These are phyloP conservation scores for Alternaria sp. DNA, from an alignment of 2,329 filamentous ascomycete species.

Conservation along the genomic window DNA sequence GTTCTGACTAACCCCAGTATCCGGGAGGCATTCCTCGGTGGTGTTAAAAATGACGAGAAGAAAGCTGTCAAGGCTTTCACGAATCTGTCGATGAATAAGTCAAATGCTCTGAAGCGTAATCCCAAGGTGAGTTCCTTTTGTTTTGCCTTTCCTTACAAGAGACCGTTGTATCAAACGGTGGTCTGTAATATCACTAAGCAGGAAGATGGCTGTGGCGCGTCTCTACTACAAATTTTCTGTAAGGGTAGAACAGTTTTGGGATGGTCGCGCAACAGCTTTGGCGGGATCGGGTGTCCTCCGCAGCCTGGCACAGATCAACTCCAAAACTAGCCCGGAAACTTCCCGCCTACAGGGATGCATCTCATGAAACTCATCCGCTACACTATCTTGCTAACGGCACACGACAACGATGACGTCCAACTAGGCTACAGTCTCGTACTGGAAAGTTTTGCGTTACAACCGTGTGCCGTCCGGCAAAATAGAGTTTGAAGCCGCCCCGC, in stretches of 20 bases:
- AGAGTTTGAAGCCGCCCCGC: slow-evolving; percentile 17
- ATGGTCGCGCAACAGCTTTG: slow-evolving; percentile 3
- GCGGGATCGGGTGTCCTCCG: slow-evolving; percentile 7
- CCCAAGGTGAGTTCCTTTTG: slow-evolving; percentile 71
- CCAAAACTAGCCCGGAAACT: slow-evolving; percentile 7
- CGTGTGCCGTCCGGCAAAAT: slow-evolving; percentile 12
- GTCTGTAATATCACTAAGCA: not conserved
- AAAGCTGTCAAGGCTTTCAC: slow-evolving; percentile 74
- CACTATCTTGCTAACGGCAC: slow-evolving; percentile 2
- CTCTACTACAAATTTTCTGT: not conserved
- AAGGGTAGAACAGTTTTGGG: not conserved
- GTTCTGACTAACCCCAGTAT: slow-evolving; percentile 70
- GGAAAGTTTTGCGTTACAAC: slow-evolving; percentile 17
- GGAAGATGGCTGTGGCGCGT: slow-evolving; percentile 4
- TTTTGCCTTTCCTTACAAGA: slow-evolving; percentile 15
- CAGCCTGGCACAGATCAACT: slow-evolving; percentile 9
- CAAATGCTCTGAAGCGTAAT: slow-evolving; percentile 81
- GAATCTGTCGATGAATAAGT: slow-evolving; percentile 65
- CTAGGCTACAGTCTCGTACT: slow-evolving; percentile 6
- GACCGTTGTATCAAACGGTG: not conserved
- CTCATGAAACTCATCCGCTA: slow-evolving; percentile 1
- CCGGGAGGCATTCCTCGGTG: slow-evolving; percentile 70
- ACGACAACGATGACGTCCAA: slow-evolving; percentile 3
- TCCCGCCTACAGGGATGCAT: slow-evolving; percentile 7
- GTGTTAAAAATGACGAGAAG: slow-evolving; percentile 63